These are phyloP conservation scores for Ganoderma meredithae DNA, from an alignment of 1,284 basidiomycete species.

Conservation along the genomic window DNA sequence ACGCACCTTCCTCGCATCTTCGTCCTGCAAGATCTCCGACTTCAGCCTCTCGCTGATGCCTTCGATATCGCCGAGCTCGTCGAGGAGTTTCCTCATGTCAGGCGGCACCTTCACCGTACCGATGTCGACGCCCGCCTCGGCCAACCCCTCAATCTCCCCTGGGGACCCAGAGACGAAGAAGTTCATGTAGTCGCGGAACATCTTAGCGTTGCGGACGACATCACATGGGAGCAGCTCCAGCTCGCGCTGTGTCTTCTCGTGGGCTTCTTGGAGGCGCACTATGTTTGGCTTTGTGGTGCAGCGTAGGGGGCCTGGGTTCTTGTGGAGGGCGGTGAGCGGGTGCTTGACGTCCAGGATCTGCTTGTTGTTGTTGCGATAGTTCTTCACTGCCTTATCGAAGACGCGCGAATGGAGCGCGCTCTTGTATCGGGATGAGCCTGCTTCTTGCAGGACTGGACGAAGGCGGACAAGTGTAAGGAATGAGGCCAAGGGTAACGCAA, in stretches of 20 bases:
- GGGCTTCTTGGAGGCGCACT: slow-evolving; percentile 23
- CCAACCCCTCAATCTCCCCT: slow-evolving; percentile 21
- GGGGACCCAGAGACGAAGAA: slow-evolving; percentile 43
- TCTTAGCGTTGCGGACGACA: slow-evolving; percentile 54
- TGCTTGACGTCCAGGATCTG: slow-evolving; percentile 30
- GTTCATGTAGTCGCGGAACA: slow-evolving; percentile 55
- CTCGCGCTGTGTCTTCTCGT: slow-evolving; percentile 41
- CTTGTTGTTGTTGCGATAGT: slow-evolving; percentile 44
- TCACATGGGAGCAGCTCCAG: slow-evolving; percentile 58
- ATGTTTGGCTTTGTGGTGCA: neutral
- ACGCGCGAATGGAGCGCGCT: slow-evolving; percentile 52
- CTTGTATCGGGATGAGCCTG: slow-evolving; percentile 63
- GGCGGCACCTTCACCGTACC: slow-evolving; percentile 42
- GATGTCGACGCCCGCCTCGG: slow-evolving; percentile 26
- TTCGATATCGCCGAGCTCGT: slow-evolving; percentile 53
- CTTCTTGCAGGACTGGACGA: slow-evolving; percentile 67
- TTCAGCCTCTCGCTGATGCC: slow-evolving; percentile 49
- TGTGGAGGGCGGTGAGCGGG: slow-evolving; percentile 8
- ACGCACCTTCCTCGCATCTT: slow-evolving; percentile 55
- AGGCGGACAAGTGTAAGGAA: neutral
- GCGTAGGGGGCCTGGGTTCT: neutral
- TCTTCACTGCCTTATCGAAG: slow-evolving; percentile 57
- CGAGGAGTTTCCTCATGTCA: slow-evolving; percentile 50
- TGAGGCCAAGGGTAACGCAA: slow-evolving; percentile 7
- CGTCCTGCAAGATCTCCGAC: slow-evolving; percentile 57